Conservation (phyloP, 495 filamentous ascomycete species). For the Hypoxylon perforatum region DNA sequence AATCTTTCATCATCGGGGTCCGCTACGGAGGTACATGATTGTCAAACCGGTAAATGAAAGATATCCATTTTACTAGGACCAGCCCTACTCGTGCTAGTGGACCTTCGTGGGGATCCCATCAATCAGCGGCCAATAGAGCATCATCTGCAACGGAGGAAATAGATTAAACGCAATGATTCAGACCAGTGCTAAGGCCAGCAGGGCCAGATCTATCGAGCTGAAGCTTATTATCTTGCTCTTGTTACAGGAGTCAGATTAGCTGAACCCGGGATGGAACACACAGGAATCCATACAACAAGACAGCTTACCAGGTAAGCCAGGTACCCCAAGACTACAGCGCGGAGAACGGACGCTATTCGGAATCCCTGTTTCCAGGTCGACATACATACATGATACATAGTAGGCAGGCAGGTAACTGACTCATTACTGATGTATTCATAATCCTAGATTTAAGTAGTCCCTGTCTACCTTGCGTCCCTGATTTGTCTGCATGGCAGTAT, state of each 20-base stretch:
- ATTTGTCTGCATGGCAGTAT: slow-evolving; percentile 31
- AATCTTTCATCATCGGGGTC: too few species aligned
- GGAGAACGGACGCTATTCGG: slow-evolving; percentile 16
- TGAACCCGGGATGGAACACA: slow-evolving; percentile 26
- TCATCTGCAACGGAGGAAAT: slow-evolving; percentile 16
- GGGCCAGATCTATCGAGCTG: slow-evolving; percentile 31
- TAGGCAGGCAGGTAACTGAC: slow-evolving; percentile 23
- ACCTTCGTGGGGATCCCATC: slow-evolving; percentile 27
- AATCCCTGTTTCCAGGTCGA: slow-evolving; percentile 36
- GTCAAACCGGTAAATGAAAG: slow-evolving; percentile 21
- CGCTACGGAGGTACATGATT: slow-evolving; percentile 1
- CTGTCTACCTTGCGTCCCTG: slow-evolving; percentile 27
- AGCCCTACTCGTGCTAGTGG: slow-evolving; percentile 37
- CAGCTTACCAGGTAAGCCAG: too few species aligned
- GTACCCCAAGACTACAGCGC: too few species aligned
- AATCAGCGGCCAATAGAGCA: slow-evolving; percentile 18
- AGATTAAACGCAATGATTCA: slow-evolving; percentile 27
- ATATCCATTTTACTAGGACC: slow-evolving; percentile 27
- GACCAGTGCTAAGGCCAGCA: neutral
- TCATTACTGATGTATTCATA: slow-evolving; percentile 30
- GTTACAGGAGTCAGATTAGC: slow-evolving; percentile 15
- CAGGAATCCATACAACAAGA: too few species aligned
- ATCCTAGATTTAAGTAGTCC: slow-evolving; percentile 13
- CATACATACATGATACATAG: too few species aligned
- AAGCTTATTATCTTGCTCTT: slow-evolving; percentile 9